Evolutionary conservation across 208 protist genomes (phyloP), one percentile per base, ranked within the genome.

Genomic region (Zelonia costaricensis): DNA sequence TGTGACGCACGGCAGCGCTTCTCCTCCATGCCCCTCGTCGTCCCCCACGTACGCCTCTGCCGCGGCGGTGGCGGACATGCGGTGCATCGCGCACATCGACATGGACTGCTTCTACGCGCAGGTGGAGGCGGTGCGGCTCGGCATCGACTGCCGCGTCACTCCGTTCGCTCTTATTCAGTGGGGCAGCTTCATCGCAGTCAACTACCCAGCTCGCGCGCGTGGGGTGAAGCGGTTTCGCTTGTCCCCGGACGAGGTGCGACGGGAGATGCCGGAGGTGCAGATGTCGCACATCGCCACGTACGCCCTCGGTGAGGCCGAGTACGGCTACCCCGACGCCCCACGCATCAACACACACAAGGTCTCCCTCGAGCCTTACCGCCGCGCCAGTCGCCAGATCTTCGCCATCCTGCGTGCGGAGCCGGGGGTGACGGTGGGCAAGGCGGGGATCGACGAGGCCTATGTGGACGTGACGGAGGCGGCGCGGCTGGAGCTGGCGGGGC

Each of bases 101-200:
- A 86, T 95, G 78, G 92, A 97, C 62, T 93, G 82, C 78, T 97
- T 97, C 71, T 97, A 95, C 69, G 88, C 82, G 5, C 87, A 95
- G 56, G 88, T 94, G 45, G 92, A 95, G 77, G 80, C 82, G n/a
- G 66, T 90, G 9, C 74, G 85, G 0, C 80, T 93, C 28, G 80
- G 87, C 23, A 69, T 92, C 25, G 85, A 93, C 62, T 95, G 84
- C 64, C 80, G 83, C 9, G 78, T 74, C 1, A 70, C 67, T 7
- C 88, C 89, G 0, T 92, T 86, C 46, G 69, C 86, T 44, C 47
- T 91, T n/a, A 56, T 76, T 5, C 85, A 95, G 72, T 96, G 85
- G 84, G 85, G 85, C n/a, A 76, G 70, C 33, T 56, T 96, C 27
- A 92, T 97, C 66, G 89, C 89, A 1, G 91, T 97, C 4, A 96